A percentile compares a stretch with the other conserved stretches of the same genome.
Evolutionary conservation across 2,329 filamentous ascomycete species (phyloP).

Genomic region (Cladophialophora yegresii): DNA sequence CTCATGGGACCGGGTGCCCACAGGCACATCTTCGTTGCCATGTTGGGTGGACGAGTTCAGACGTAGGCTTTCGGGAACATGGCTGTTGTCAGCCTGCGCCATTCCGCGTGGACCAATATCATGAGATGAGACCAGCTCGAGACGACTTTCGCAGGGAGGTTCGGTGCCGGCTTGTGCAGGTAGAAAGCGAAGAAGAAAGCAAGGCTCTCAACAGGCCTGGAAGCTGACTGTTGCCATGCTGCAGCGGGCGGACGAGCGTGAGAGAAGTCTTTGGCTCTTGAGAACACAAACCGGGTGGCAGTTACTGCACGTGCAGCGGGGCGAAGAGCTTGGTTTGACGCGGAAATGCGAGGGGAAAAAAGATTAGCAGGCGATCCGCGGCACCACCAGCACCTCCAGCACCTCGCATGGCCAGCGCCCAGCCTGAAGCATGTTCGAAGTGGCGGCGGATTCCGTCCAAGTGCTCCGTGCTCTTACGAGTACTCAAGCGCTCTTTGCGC

Average conservation of each 20-base stretch:
- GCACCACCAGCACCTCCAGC: not conserved
- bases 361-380: slow-evolving; percentile 4
- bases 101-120: slow-evolving; percentile 18
- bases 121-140: slow-evolving; percentile 5
- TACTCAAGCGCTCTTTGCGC: too few species aligned
- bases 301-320: not conserved
- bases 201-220: slow-evolving; percentile 1
- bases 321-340: slow-evolving; percentile 2
- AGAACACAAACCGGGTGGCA: not conserved
- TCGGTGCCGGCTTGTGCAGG: not conserved
- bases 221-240: not conserved
- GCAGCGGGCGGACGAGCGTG: not conserved
- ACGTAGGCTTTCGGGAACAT: slow-evolving; percentile 18
- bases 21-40: slow-evolving; percentile 4
- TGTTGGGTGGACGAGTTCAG: slow-evolving; percentile 19
- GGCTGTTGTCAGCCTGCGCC: slow-evolving; percentile 30
- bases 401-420: not conserved
- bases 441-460: not conserved
- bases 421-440: not conserved
- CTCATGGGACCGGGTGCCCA: slow-evolving; percentile 1
- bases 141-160: not conserved
- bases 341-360: not conserved
- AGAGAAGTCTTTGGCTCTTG: not conserved
- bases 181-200: not conserved
- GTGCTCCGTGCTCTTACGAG: not conserved